Conservation (phyloP, 2,329 filamentous ascomycete species). For the Colletotrichum eleusines region DNA sequence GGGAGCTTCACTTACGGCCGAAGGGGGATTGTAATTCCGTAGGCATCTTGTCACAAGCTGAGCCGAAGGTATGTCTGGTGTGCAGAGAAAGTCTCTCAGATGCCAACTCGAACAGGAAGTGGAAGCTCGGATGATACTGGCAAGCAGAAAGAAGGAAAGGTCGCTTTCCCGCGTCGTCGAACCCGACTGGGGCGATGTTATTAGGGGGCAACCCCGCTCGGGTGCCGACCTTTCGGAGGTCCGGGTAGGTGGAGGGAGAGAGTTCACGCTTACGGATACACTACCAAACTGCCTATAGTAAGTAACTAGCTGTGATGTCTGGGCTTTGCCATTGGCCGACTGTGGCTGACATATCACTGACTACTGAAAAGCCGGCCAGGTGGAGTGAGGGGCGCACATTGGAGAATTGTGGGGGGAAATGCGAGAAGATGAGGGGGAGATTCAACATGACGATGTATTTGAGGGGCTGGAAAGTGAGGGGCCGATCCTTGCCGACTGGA, state of each 20-base stretch:
- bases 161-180: constrained; percentile 14
- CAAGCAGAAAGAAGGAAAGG: neutral
- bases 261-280: neutral
- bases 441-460: neutral
- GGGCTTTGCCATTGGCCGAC: neutral
- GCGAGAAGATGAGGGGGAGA: no score
- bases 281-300: no score
- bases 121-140: constrained; percentile 25
- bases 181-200: constrained; percentile 18
- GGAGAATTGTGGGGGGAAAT: constrained; percentile 9
- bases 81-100: constrained; percentile 7
- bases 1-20: constrained; percentile 15
- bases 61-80: neutral
- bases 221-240: constrained; percentile 35
- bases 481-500: constrained; percentile 28
- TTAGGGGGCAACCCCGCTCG: constrained; percentile 17
- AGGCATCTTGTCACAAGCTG: constrained; percentile 17
- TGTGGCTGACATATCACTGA: neutral
- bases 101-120: neutral
- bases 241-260: constrained; percentile 22
- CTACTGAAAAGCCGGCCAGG: constrained; percentile 9
- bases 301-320: neutral
- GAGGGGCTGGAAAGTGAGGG: constrained; percentile 31
- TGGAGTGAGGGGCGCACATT: neutral
- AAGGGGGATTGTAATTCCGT: constrained; percentile 14